phyloP scores from a whole-genome alignment of 345 rosid species.

The Citrus reticulata region DNA sequence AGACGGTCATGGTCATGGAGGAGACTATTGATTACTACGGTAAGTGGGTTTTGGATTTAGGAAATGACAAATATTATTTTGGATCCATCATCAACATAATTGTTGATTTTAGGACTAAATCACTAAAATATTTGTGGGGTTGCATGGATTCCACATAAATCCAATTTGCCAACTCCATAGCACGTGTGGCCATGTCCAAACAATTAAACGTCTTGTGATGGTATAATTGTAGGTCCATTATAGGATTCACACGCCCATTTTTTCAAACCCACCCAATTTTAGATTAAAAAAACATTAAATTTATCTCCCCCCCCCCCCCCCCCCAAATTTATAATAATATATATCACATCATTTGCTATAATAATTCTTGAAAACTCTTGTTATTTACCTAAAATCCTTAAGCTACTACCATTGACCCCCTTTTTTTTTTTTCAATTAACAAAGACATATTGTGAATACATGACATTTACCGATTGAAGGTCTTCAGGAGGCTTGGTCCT shows the following conservation, averaged over 20 bases:
- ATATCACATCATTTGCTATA: too few species aligned
- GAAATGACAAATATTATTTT: conserved; percentile 2
- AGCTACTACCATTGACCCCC: not conserved
- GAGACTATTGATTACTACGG: not conserved
- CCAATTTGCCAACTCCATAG: conserved; percentile 11
- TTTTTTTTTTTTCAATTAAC: too few species aligned
- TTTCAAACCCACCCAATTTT: not conserved
- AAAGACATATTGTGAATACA: too few species aligned
- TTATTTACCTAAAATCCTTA: too few species aligned
- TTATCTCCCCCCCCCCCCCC: too few species aligned
- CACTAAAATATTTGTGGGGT: not conserved
- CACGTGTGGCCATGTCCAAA: conserved; percentile 25
- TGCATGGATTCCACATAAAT: not conserved
- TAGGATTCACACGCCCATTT: not conserved
- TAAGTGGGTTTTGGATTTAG: not conserved
- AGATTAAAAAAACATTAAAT: too few species aligned
- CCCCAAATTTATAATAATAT: too few species aligned
- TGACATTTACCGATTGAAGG: too few species aligned
- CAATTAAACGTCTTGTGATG: conserved; percentile 6
- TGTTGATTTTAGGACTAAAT: not conserved
- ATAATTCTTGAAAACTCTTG: not conserved
- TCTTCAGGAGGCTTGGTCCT: too few species aligned
- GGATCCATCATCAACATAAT: conserved; percentile 1
- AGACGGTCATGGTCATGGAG: not conserved
- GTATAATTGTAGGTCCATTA: not conserved